These are phyloP conservation scores for Coniochaeta ligniaria DNA, from an alignment of 2,329 filamentous ascomycete genomes.

Conservation along the genomic window DNA sequence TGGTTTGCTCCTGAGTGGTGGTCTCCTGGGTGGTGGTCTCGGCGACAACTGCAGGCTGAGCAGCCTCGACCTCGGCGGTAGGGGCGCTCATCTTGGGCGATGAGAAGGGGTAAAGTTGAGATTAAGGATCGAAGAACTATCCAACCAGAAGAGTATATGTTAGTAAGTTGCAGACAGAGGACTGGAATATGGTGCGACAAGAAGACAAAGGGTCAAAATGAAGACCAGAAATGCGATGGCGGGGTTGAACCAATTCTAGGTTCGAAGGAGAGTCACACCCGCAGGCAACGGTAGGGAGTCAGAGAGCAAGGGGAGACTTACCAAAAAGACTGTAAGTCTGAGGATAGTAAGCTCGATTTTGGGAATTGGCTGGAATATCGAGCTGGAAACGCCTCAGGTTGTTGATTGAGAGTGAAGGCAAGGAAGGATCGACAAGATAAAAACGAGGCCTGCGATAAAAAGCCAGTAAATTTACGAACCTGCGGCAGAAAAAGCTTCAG, in stretches of 20 bases:
- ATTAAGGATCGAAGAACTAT: background rate
- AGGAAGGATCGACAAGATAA: background rate
- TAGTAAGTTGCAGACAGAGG: background rate
- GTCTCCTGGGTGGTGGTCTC: background rate
- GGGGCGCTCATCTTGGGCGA: slow-evolving; percentile 13
- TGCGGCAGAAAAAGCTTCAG: background rate
- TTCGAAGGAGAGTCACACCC: background rate
- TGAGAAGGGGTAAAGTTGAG: background rate
- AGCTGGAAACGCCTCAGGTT: background rate
- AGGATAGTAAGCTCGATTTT: background rate
- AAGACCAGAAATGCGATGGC: slow-evolving; percentile 1
- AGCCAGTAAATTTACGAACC: background rate
- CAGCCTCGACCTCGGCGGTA: slow-evolving; percentile 13
- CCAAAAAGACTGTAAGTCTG: background rate
- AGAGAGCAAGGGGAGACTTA: background rate
- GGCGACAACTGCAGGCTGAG: slow-evolving; percentile 11
- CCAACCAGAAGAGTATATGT: background rate
- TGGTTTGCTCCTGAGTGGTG: slow-evolving; percentile 7
- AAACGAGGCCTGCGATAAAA: background rate
- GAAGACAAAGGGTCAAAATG: background rate
- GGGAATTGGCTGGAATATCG: background rate
- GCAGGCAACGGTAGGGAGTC: background rate
- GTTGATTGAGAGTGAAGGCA: background rate
- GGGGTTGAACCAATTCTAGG: background rate
- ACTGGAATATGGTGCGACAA: background rate